Base-by-base conservation (phyloP, 176 grass and related monocot species). In the Oryza meridionalis region DNA sequence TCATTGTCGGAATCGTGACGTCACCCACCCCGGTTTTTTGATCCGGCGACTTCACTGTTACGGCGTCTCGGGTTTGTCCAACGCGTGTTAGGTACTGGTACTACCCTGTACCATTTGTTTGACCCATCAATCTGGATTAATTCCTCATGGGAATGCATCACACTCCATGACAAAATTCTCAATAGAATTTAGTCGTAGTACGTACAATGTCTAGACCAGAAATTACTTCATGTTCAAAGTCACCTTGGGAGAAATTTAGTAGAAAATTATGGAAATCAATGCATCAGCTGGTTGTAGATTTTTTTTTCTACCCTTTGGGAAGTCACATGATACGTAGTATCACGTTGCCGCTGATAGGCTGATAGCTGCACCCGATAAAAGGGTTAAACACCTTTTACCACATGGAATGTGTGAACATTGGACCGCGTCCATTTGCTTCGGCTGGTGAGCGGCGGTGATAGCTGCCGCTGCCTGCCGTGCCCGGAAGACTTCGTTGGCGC, bases 371-470 rank as follows among this genome's bases (percentile, higher is more conserved):
- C 33, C 33, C 25, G 51, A 0, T n/a, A 24, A 74, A 69, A 26
- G 68, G 49, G 15, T 9, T 29, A 29, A n/a, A 33, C 9, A 50
- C 13, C 77, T 85, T 84, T 75, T 21, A 31, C 4, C 67, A 19
- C 67, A 9, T 73, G 87, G 77, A 63, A 65, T 77, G 78, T 81
- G 87, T 85, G 50, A 51, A 27, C 61, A 29, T 74, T 38, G 87
- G 69, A 22, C 9, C 8, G 2, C 1, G 67, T 62, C 40, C 27
- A 73, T 38, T 45, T 21, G 50, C 19, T 77, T 69, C 72, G 65
- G 85, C 69, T 31, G n/a, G 70, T 45, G 12, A 33, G 27, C 62
- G 45, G 64, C 82, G 63, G 49, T 27, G 65, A 61, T 2, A 14
- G 17, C 68, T 33, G 2, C 65, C 62, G 22, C 43, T 27, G 40